These are phyloP conservation scores for Solanum chiquidenum DNA, from an alignment of 257 asterid species.

Conservation along the genomic window DNA sequence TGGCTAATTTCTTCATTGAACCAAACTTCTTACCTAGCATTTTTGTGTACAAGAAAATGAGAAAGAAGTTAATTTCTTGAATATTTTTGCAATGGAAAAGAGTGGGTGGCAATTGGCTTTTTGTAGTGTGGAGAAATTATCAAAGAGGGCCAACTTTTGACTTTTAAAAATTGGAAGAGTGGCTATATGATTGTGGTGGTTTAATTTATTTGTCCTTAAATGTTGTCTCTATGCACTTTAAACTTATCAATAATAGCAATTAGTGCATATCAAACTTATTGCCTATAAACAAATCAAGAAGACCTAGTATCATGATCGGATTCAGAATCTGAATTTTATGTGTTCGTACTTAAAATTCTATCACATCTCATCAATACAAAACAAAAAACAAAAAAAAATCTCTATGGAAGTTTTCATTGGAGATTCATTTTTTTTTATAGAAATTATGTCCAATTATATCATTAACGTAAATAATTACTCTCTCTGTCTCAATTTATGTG, in stretches of 20 bases:
- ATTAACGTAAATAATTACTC: background rate
- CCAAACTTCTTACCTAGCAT: conserved; percentile 65
- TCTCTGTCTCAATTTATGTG: rapidly evolving
- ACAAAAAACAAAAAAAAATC: too few species aligned
- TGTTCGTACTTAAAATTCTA: background rate
- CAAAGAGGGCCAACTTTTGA: conserved; percentile 11
- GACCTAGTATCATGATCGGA: background rate
- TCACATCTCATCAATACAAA: rapidly evolving
- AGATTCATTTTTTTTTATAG: background rate
- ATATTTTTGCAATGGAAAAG: conserved; percentile 7
- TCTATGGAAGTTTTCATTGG: background rate
- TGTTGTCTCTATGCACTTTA: background rate
- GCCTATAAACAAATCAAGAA: background rate
- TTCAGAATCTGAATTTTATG: background rate
- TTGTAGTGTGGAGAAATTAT: conserved; percentile 17
- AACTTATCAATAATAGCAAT: background rate
- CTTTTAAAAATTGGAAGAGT: background rate
- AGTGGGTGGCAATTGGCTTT: conserved; percentile 18
- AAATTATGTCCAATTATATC: background rate
- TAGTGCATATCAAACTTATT: background rate
- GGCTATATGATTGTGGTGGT: background rate
- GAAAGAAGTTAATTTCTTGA: conserved; percentile 1
- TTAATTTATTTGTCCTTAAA: background rate
- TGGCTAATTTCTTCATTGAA: conserved; percentile 58
- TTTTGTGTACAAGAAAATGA: background rate